These are phyloP conservation scores for Phytophthora aleatoria DNA, from an alignment of 352 stramenopile species.

Conservation along the genomic window DNA sequence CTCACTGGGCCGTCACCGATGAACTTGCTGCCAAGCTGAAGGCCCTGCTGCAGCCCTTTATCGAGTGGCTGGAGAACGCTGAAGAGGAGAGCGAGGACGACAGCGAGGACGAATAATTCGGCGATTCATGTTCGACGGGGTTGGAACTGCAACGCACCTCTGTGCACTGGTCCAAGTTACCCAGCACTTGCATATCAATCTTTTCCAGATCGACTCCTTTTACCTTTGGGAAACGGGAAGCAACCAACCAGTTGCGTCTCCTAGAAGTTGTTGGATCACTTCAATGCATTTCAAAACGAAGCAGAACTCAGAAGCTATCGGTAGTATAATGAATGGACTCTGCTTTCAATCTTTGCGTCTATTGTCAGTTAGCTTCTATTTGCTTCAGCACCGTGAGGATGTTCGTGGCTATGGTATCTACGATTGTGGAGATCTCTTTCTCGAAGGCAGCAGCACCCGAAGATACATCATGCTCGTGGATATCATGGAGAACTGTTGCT, in stretches of 20 bases:
- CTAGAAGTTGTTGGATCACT: background rate
- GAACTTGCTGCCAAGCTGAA: conserved; percentile 89
- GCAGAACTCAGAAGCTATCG: background rate
- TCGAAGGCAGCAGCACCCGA: conserved; percentile 36
- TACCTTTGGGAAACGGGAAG: background rate
- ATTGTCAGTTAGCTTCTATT: conserved; percentile 7
- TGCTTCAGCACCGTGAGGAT: conserved; percentile 7
- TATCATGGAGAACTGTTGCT: background rate
- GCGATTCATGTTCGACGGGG: conserved; percentile 8
- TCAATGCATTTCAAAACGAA: conserved; percentile 9
- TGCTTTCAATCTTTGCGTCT: conserved; percentile 4
- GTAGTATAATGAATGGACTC: conserved; percentile 24
- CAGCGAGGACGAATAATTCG: conserved; percentile 55
- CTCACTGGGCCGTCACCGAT: conserved; percentile 88
- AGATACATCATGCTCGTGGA: background rate
- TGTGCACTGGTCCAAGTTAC: background rate
- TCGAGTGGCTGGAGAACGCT: conserved; percentile 97
- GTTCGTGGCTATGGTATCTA: conserved; percentile 17
- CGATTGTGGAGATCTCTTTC: conserved; percentile 42
- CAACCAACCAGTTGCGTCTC: background rate
- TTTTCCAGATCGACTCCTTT: conserved; percentile 4
- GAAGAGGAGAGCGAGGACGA: conserved; percentile 91
- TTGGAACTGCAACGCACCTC: background rate
- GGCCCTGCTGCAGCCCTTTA: conserved; percentile 92
- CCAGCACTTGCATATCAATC: conserved; percentile 21